A percentile compares a stretch with the other conserved stretches of the same genome.
Conservation (phyloP, 2,329 filamentous ascomycete genomes). For the Neofusicoccum ribis region DNA sequence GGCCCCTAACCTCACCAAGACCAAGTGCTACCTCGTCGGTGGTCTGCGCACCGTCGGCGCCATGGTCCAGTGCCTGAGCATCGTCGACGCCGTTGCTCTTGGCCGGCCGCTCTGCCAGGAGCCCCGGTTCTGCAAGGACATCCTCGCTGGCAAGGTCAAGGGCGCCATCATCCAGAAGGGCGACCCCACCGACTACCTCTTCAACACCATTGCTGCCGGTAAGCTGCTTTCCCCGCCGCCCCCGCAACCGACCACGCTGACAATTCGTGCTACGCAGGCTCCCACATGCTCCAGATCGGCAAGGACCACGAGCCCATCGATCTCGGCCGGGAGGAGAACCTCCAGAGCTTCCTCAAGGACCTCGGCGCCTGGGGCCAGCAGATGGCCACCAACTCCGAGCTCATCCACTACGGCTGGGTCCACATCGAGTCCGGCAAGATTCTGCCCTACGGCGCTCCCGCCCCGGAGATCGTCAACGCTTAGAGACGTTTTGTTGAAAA, state of each 20-base stretch:
- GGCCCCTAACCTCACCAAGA: conserved; percentile 50
- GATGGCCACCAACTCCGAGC: conserved; percentile 41
- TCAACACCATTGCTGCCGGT: conserved; percentile 20
- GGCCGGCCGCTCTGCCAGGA: conserved; percentile 57
- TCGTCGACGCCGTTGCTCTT: conserved; percentile 62
- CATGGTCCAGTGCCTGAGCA: conserved; percentile 57
- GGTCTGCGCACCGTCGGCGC: conserved; percentile 54
- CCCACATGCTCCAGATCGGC: conserved; percentile 20
- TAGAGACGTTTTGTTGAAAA: background rate
- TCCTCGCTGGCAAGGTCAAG: conserved; percentile 48
- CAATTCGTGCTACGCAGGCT: background rate
- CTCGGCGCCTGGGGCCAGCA: conserved; percentile 47
- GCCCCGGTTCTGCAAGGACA: conserved; percentile 45
- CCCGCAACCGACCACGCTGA: background rate
- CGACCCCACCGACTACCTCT: conserved; percentile 18
- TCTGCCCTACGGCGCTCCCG: conserved; percentile 37
- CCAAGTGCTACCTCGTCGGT: conserved; percentile 59
- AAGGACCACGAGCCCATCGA: conserved; percentile 56
- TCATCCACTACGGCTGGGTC: conserved; percentile 47
- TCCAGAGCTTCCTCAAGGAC: conserved; percentile 51
- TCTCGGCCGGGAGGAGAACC: conserved; percentile 50
- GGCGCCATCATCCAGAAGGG: conserved; percentile 19
- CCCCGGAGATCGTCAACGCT: background rate
- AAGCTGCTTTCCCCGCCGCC: background rate
- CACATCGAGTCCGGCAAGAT: conserved; percentile 42